Evolutionary conservation across 2,329 filamentous ascomycete species (phyloP).

Genomic region (Gliomastix tumulicola): DNA sequence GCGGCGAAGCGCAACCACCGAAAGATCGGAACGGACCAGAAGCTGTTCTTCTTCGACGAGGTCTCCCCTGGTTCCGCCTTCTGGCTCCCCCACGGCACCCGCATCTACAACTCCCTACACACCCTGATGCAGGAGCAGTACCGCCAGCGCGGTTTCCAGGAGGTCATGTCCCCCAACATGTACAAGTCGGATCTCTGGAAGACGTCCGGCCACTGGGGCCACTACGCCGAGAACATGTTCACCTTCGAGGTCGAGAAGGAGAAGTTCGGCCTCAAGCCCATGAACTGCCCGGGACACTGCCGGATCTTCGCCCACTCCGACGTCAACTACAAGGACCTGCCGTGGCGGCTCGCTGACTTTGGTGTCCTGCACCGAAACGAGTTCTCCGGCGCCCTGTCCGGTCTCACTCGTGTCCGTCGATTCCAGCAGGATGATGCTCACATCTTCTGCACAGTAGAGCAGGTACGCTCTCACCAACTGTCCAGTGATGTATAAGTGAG

Average conservation of each 20-base stretch:
- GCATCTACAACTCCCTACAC: conserved; percentile 87
- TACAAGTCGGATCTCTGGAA: conserved; percentile 93
- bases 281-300: conserved; percentile 97
- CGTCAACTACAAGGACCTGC: conserved; percentile 78
- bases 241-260: conserved; percentile 72
- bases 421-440: conserved; percentile 97
- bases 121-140: conserved; percentile 80
- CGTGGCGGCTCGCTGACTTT: conserved; percentile 90
- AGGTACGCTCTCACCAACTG: conserved; percentile 19
- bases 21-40: conserved; percentile 89
- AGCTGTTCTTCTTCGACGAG: conserved; percentile 95
- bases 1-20: conserved; percentile 96
- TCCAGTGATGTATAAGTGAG: neutral
- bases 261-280: conserved; percentile 72
- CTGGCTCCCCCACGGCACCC: conserved; percentile 85
- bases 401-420: conserved; percentile 83
- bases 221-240: conserved; percentile 85
- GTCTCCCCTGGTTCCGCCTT: conserved; percentile 90
- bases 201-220: conserved; percentile 85
- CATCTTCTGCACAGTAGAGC: conserved; percentile 67
- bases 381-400: conserved; percentile 82
- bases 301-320: conserved; percentile 79
- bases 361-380: conserved; percentile 94
- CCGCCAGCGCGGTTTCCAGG: conserved; percentile 86
- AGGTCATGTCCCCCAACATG: conserved; percentile 93